Conservation (phyloP, 2,329 filamentous ascomycete species). For the Trichoderma gracile region DNA sequence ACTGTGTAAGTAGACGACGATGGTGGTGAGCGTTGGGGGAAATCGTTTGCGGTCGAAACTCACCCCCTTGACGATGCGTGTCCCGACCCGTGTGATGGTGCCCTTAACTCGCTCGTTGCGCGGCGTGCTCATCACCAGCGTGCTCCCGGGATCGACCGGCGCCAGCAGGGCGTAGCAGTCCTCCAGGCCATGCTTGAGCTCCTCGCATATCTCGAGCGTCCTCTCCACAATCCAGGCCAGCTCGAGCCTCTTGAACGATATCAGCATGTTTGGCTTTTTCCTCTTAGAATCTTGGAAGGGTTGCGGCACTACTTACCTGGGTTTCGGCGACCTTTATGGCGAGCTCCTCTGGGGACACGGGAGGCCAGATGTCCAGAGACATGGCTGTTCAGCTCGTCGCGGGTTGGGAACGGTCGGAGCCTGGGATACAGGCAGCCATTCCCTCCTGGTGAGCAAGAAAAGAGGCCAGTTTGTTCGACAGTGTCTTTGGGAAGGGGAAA, state of each 20-base stretch:
- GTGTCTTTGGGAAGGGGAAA: not conserved
- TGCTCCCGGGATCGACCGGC: slow-evolving; percentile 81
- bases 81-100: slow-evolving; percentile 84
- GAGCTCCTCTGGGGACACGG: slow-evolving; percentile 52
- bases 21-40: too few species aligned
- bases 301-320: slow-evolving; percentile 54
- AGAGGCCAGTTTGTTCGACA: slow-evolving; percentile 14
- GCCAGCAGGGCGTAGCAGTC: slow-evolving; percentile 87
- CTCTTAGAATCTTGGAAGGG: too few species aligned
- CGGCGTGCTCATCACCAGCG: slow-evolving; percentile 82
- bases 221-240: slow-evolving; percentile 56
- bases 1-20: not conserved
- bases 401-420: slow-evolving; percentile 12
- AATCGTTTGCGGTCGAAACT: slow-evolving; percentile 42
- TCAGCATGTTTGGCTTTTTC: too few species aligned
- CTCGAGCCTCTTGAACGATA: slow-evolving; percentile 49
- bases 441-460: not conserved
- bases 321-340: slow-evolving; percentile 51
- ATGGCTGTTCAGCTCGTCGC: slow-evolving; percentile 38
- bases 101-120: slow-evolving; percentile 91
- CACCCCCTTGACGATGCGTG: slow-evolving; percentile 88
- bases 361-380: slow-evolving; percentile 62
- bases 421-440: slow-evolving; percentile 26
- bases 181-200: slow-evolving; percentile 68
- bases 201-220: slow-evolving; percentile 50